These are phyloP conservation scores for Coriolopsis trogii DNA, from an alignment of 1,284 basidiomycete species.

Conservation along the genomic window DNA sequence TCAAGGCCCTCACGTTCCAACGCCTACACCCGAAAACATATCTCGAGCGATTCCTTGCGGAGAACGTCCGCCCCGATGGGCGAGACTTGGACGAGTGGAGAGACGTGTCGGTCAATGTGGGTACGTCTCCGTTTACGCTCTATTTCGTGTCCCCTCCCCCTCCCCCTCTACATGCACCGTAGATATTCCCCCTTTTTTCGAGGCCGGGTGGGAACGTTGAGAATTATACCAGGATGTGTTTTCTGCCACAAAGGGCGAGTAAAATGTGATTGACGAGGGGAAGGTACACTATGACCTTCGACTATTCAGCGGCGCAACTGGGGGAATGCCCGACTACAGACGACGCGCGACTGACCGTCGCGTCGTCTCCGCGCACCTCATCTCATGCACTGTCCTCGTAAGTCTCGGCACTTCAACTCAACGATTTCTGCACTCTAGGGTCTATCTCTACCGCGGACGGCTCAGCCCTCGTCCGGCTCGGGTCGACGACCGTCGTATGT, in stretches of 20 bases:
- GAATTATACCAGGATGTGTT: no score
- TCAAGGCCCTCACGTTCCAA: constrained; percentile 76
- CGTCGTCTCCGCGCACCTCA: no score
- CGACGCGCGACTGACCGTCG: no score
- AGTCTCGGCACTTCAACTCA: background rate
- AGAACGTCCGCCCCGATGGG: constrained; percentile 78
- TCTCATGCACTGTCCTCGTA: background rate
- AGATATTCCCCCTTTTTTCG: no score
- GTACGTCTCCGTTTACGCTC: constrained; percentile 45
- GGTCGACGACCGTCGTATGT: constrained; percentile 89
- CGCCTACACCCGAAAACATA: constrained; percentile 83
- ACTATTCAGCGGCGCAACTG: no score
- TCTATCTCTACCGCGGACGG: constrained; percentile 92
- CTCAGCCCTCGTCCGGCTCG: constrained; percentile 87
- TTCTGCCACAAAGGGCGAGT: no score
- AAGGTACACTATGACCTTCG: no score
- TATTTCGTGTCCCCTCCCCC: background rate
- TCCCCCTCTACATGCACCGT: background rate
- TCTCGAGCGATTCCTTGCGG: constrained; percentile 76
- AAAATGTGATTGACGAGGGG: no score
- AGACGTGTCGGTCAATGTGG: constrained; percentile 71
- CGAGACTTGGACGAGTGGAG: constrained; percentile 65
- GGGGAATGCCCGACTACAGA: no score
- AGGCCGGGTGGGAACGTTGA: no score
- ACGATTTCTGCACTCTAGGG: constrained; percentile 56